Base-by-base conservation (phyloP, 1,284 basidiomycete species). In the Trichosporon faecale region DNA sequence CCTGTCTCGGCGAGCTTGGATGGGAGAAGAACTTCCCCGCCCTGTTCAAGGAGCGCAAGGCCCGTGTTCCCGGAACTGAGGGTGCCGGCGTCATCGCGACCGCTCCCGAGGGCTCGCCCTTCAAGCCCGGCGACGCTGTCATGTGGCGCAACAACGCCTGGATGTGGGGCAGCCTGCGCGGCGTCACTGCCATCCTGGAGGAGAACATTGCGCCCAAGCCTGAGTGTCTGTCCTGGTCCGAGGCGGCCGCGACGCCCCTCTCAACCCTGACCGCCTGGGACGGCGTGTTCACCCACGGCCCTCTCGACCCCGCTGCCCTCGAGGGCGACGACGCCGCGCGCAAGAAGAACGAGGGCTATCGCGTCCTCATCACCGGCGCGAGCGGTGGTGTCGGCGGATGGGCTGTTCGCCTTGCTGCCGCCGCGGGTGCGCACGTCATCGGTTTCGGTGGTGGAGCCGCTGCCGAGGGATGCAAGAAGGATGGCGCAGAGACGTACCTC, bases 41-140 rank as follows among this genome's bases (percentile, higher is more conserved):
- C 1, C 29, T 67, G 21, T 67, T 61, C 66, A 18, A 25, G 23
- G 35, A 61, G 33, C 27, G 27, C 21, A 11, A 14, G 2, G 57
- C 57, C 8, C 69, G 72, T 63, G 64, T 73, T n/a, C 72, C 67
- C 12, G 72, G 72, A 4, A 70, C 72, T 1, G 72, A 73, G 65
- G 69, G 72, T 18, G 69, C 72, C 5, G 72, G 72, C 16, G 46
- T 68, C 21, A 55, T 73, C 27, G 57, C 46, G 16, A 3, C n/a
- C 9, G 68, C 55, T 9, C 65, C 67, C 1, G 16, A 37, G 4
- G 35, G 65, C 7, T 31, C 23, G 0, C 25, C 55, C 11, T 69
- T 69, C 46, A 64, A 65, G 27, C 9, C 18, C 2, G 72, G 72
- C 57, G 67, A 73, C 63, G 64, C 52, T 18, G 69, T 70, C 63